A percentile compares a stretch with the other conserved stretches of the same genome.
These are phyloP conservation scores for Boletus smithii DNA, from an alignment of 1,284 basidiomycete species.

Conservation along the genomic window DNA sequence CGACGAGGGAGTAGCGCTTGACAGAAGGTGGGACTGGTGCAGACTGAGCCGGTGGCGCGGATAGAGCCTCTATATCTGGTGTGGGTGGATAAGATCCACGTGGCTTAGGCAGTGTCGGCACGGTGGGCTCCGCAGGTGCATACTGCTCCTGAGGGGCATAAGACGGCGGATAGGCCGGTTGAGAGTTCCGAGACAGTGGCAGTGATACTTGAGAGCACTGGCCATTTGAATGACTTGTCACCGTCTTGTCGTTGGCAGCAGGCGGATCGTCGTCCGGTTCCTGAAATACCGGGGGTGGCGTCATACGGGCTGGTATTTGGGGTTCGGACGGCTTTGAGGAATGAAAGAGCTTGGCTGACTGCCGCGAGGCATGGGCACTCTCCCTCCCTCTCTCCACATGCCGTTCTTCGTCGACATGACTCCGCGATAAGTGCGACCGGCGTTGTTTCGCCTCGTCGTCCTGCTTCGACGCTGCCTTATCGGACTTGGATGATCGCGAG, in stretches of 20 bases:
- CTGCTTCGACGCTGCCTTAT: constrained; percentile 32
- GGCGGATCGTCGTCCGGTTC: constrained; percentile 34
- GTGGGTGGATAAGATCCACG: constrained; percentile 18
- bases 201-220: constrained; percentile 10
- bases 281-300: constrained; percentile 31
- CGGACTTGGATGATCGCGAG: constrained; percentile 47
- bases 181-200: constrained; percentile 20
- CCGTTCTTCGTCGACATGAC: constrained; percentile 24
- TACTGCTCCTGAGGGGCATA: too few species aligned
- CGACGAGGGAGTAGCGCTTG: constrained; percentile 74
- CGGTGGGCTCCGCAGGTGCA: too few species aligned
- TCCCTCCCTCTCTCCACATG: constrained; percentile 23
- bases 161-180: constrained; percentile 7
- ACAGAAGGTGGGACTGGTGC: constrained; percentile 53
- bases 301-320: constrained; percentile 17
- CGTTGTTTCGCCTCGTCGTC: constrained; percentile 40
- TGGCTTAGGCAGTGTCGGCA: constrained; percentile 1
- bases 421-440: constrained; percentile 45
- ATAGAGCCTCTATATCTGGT: constrained; percentile 26
- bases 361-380: constrained; percentile 12
- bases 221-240: constrained; percentile 12
- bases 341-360: constrained; percentile 16
- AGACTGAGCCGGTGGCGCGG: constrained; percentile 32
- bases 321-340: constrained; percentile 21
- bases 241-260: constrained; percentile 9